Evolutionary conservation across 1,139 yeast species (phyloP), one percentile per base, ranked within the genome.

Genomic region (Taphrina deformans): DNA sequence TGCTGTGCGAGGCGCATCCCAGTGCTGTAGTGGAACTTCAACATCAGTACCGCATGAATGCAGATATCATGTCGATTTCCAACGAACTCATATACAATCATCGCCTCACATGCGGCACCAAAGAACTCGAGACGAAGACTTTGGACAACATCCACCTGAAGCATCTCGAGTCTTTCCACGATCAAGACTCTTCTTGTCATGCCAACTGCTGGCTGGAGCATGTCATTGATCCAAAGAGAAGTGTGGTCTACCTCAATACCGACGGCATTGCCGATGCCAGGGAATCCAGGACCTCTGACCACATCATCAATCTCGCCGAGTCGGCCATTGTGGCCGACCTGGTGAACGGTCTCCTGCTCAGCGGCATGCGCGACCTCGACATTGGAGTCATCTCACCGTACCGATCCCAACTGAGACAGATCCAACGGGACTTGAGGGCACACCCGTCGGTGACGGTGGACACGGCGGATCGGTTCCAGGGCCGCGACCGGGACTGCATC

Each of bases 401-500:
- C 74, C 79, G 96, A 52, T 89, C 93, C 0, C 99, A 93, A 73
- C 76, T 93, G 53, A 79, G 79, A 53, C 40, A 69, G 14, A 53
- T 70, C 5, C 52, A 65, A 9, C 78, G 82, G 14, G 74, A 77
- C 31, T 77, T 88, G 46, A 68, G 74, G 0, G 73, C 74, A 1
- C 74, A 78, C 18, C 73, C 74, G 44, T 82, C 79, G 0, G 77
- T 93, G 45, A 98, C 93, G 71, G 81, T 89, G 27, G 78, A 93
- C 67, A 95, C 99, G 0, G 98, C 97, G 0, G 99, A 95, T 75
- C 93, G 89, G 69, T 93, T 88, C 70, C 99, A 95, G 76, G 99
- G 99, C 0, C 81, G 97, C 65, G 99, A 95, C 74, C 93, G 91
- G 74, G 95, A 91, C 61, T 87, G 96, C 71, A 85, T 95, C 14